Base-by-base conservation (phyloP, 1,284 basidiomycete species). In the Psilocybe mexicana region DNA sequence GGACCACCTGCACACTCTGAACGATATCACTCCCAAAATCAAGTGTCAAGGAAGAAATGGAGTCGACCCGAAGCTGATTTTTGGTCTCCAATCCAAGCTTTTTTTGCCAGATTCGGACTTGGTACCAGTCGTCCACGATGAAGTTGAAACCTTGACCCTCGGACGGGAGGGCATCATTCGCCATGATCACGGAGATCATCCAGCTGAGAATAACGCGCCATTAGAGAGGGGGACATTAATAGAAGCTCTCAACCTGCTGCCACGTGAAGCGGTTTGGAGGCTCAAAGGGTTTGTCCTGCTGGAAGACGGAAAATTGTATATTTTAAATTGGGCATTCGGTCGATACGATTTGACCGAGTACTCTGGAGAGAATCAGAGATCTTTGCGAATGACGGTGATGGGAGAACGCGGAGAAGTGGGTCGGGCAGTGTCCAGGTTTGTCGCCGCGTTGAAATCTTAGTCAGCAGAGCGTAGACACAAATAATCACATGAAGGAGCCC, bases 291-390 rank as follows among this genome's bases (percentile, higher is more conserved):
- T 93, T 65, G 79, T 94, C 26, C 79, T 79, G 36, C 69, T 91
- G n/a, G 67, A 68, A 10, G 71, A 70, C 24, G 71, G 67, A 6
- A 56, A 77, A 40, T 62, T 65, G 44, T 71, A 81, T 65, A 91
- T 95, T 61, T 70, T 96, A 60, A 96, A 96, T 70, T 96, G 92
- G 90, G 93, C 94, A 4, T 96, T 96, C 73, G 92, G 92, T 18
- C 81, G 93, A 50, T 86, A 84, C 69, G 92, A 94, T 36, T 75
- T 95, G 47, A 87, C 80, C 3, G 69, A 69, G 5, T 68, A 78
- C 7, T 63, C 70, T 14, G 72, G 76, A n/a, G 72, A 72, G 43
- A 71, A 71, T 28, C 67, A 67, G 62, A 77, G 56, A 65, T 35
- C 18, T 3, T 48, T 93, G 35, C 79, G 80, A 52, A 65, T 95